These are phyloP conservation scores for Albugo candida DNA, from an alignment of 352 stramenopile species.

Conservation along the genomic window DNA sequence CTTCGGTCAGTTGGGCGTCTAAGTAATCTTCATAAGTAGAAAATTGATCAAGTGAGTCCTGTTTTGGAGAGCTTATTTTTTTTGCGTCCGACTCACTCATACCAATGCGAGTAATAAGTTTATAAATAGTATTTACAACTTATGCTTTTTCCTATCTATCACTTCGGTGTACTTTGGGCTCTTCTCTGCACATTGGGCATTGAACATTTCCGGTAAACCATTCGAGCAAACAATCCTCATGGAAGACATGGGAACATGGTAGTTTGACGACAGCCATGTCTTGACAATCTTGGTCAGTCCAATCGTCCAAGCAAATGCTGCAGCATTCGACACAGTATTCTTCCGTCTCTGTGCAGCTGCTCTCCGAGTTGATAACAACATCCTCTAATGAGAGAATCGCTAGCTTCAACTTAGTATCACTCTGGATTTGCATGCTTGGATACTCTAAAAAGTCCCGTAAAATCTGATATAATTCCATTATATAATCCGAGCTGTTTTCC, in stretches of 20 bases:
- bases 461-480: constrained; percentile 46
- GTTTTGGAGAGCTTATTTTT: too few relatives aligned
- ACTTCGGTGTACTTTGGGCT: constrained; percentile 11
- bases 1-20: constrained; percentile 82
- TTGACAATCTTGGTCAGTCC: constrained; percentile 60
- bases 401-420: constrained; percentile 63
- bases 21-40: constrained; percentile 90
- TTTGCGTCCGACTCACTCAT: too few relatives aligned
- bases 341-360: constrained; percentile 29
- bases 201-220: constrained; percentile 67
- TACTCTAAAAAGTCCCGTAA: constrained; percentile 69
- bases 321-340: constrained; percentile 52
- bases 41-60: constrained; percentile 77
- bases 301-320: constrained; percentile 68
- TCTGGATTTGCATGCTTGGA: constrained; percentile 73
- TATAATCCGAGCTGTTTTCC: background rate
- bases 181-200: constrained; percentile 73
- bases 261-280: constrained; percentile 72
- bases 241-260: constrained; percentile 65
- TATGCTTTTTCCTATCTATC: too few relatives aligned
- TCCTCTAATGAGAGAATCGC: constrained; percentile 67
- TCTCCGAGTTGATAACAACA: constrained; percentile 52
- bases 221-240: constrained; percentile 74
- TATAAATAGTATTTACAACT: too few relatives aligned
- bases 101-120: too few relatives aligned